Base-by-base conservation (phyloP, 2,329 filamentous ascomycete species). In the Waltergamsia citrina region DNA sequence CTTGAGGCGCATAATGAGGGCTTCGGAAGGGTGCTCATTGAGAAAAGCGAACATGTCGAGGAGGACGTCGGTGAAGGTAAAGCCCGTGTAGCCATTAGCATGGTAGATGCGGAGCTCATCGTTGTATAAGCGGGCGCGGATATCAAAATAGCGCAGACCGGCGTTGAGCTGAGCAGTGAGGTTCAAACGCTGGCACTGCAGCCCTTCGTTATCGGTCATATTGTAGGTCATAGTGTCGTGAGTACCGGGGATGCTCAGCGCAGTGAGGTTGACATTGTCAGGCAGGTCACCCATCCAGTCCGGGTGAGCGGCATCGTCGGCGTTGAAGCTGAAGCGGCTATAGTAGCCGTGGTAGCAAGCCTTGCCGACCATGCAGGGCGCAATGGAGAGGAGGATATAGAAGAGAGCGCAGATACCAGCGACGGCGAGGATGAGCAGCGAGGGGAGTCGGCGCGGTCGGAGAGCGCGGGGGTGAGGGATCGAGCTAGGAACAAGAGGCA, bases 191-290 rank as follows among this genome's bases (percentile, higher is more conserved):
- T 72, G 68, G 45, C 65, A 69, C 45, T 66, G 59, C 33, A 62
- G 56, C 7, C 39, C 36, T 37, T 56, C 50, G 28, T 47, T 43
- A 19, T 38, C 42, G 36, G 66, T 51, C 29, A 38, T 16, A 29
- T 11, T 50, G 41, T 62, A 65, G 14, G 68, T 70, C 60, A 71
- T 62, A 17, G 67, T 69, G 46, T 71, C 67, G 50, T 71, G 67
- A 2, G 67, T 70, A 20, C 68, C 68, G 1, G 67, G 68, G 38
- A 71, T 60, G 29, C 65, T 67, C 27, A 71, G 54, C 33, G 49
- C 56, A 21, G 63, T 55, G 22, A 71, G 48, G 29, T 49, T 52
- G 23, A 54, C 49, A 18, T 49, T 40, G 46, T 69, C 60, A 19
- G 62, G 60, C 9, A 69, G 45, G 6, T 33, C 32, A 17, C 47